These are phyloP conservation scores for Phascolomyces articulosus DNA, from an alignment of 371 early-diverging fungal species.

Conservation along the genomic window DNA sequence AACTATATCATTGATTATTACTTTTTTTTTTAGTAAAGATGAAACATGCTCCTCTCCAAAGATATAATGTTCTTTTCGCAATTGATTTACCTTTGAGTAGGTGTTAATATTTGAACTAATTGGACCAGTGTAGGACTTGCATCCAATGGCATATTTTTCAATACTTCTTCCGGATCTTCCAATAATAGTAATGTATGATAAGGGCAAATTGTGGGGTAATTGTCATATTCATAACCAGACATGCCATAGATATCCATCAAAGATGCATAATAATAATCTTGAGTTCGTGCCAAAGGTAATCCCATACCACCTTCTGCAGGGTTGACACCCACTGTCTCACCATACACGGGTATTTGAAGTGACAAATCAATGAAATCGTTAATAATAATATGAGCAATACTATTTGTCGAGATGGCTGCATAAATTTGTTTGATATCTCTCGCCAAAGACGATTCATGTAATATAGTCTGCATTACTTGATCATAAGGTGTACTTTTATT, in stretches of 20 bases:
- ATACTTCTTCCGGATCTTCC: conserved; percentile 83
- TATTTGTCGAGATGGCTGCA: conserved; percentile 54
- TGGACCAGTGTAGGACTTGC: conserved; percentile 84
- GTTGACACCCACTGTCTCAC: conserved; percentile 4
- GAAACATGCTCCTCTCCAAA: no score
- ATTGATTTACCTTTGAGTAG: conserved; percentile 70
- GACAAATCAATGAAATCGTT: conserved; percentile 82
- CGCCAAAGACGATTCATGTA: conserved; percentile 54
- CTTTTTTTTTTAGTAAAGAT: neutral
- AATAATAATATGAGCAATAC: conserved; percentile 70
- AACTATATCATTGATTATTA: conserved; percentile 32
- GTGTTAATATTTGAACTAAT: conserved; percentile 87
- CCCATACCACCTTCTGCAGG: conserved; percentile 8
- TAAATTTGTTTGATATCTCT: conserved; percentile 66
- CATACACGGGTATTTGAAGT: conserved; percentile 64
- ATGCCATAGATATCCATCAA: conserved; percentile 54
- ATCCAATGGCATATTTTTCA: conserved; percentile 79
- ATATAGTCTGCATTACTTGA: conserved; percentile 40
- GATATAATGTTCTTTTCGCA: neutral
- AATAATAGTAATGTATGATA: conserved; percentile 85
- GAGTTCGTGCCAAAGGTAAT: conserved; percentile 15
- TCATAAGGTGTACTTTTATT: conserved; percentile 51
- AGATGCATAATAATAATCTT: conserved; percentile 27
- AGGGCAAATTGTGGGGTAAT: conserved; percentile 80
- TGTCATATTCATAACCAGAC: conserved; percentile 62